A percentile compares a stretch with the other conserved stretches of the same genome.
These are phyloP conservation scores for Porogramme epimiltina DNA, from an alignment of 1,284 basidiomycete species.

Conservation along the genomic window DNA sequence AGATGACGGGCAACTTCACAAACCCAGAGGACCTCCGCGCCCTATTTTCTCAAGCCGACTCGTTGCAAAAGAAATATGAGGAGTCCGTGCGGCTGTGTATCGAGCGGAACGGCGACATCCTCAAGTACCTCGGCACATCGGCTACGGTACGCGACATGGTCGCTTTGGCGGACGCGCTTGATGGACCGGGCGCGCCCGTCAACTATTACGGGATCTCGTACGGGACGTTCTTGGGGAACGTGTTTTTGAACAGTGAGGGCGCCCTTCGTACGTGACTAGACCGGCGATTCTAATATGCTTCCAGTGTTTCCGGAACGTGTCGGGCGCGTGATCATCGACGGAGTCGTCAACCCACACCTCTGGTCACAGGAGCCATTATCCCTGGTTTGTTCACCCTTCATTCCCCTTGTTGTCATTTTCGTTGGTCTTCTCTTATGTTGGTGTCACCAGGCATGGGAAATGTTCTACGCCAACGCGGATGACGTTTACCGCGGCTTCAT, in stretches of 20 bases:
- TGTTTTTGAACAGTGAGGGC: constrained; percentile 17
- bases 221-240: constrained; percentile 13
- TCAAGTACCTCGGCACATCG: constrained; percentile 18
- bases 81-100: constrained; percentile 4
- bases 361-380: too few species aligned
- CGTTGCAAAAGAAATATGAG: constrained; percentile 11
- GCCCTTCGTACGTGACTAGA: neutral
- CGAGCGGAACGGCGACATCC: neutral
- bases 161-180: constrained; percentile 16
- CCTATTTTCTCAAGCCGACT: constrained; percentile 7
- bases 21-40: constrained; percentile 1
- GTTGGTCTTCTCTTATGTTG: too few species aligned
- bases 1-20: constrained; percentile 10
- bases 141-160: constrained; percentile 17
- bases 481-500: constrained; percentile 12
- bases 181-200: constrained; percentile 12
- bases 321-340: constrained; percentile 15
- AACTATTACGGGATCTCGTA: constrained; percentile 17
- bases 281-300: neutral
- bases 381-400: too few species aligned
- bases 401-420: neutral
- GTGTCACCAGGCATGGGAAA: neutral
- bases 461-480: neutral
- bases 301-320: constrained; percentile 9
- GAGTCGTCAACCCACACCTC: constrained; percentile 6